Conservation (phyloP, 1,284 basidiomycete genomes). For the Rhodotorula sp. region DNA sequence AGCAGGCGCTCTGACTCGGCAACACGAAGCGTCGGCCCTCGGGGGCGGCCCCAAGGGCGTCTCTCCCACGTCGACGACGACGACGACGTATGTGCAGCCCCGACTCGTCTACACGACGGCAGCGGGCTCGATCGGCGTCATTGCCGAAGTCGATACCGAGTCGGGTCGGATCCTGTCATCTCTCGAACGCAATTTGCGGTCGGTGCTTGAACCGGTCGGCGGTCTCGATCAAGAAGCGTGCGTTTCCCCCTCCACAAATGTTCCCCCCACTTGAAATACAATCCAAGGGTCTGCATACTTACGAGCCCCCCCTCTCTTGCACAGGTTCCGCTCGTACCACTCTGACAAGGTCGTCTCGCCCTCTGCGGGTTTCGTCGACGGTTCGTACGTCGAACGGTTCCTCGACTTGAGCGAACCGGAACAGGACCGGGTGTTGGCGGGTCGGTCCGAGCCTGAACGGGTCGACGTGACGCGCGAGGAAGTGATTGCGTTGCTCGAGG, state of each 20-base stretch:
- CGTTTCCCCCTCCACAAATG: slow-evolving; percentile 38
- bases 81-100: background rate
- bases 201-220: slow-evolving; percentile 57
- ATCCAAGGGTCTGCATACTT: background rate
- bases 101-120: slow-evolving; percentile 71
- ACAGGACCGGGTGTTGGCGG: slow-evolving; percentile 36
- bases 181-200: slow-evolving; percentile 73
- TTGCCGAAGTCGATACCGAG: slow-evolving; percentile 63
- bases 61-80: background rate
- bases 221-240: slow-evolving; percentile 66
- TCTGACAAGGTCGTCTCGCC: slow-evolving; percentile 53
- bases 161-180: slow-evolving; percentile 66
- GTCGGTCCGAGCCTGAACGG: slow-evolving; percentile 37
- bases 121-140: slow-evolving; percentile 74
- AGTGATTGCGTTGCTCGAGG: slow-evolving; percentile 36
- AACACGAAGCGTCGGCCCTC: background rate
- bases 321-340: slow-evolving; percentile 64
- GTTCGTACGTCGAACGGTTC: slow-evolving; percentile 61
- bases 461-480: slow-evolving; percentile 23
- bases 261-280: too few relatives aligned
- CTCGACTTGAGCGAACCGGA: slow-evolving; percentile 25
- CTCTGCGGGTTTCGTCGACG: slow-evolving; percentile 75
- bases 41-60: slow-evolving; percentile 8
- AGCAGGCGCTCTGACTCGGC: slow-evolving; percentile 24
- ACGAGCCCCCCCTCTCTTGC: background rate